phyloP scores from a whole-genome alignment of 2,329 filamentous ascomycete species.

The Coniella vitis region DNA sequence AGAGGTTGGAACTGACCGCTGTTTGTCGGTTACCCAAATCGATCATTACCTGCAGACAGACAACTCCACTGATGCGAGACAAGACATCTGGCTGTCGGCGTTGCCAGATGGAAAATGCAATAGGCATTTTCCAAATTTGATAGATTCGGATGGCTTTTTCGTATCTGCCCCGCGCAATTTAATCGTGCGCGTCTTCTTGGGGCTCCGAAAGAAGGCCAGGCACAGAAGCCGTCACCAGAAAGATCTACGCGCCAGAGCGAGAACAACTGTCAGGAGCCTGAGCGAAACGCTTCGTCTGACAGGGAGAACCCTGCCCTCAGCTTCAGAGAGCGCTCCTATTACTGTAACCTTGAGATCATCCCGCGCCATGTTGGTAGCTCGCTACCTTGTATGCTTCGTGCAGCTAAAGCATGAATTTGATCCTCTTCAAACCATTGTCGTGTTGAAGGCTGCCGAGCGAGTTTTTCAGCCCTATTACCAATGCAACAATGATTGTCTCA shows the following conservation, averaged over 20 bases:
- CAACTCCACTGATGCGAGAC: conserved; percentile 10
- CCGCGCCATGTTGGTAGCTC: neutral
- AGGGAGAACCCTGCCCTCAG: conserved; percentile 6
- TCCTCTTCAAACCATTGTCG: conserved; percentile 9
- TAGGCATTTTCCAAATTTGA: neutral
- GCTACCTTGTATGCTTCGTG: conserved; percentile 4
- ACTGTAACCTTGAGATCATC: neutral
- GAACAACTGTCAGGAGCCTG: conserved; percentile 7
- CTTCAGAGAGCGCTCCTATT: neutral
- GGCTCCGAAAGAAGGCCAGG: conserved; percentile 2
- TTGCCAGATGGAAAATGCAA: neutral
- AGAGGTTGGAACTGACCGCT: conserved; percentile 15
- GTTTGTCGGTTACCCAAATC: conserved; percentile 9
- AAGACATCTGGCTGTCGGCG: neutral
- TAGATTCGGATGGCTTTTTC: neutral
- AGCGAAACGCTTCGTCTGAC: conserved; percentile 7
- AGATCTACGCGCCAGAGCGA: conserved; percentile 3
- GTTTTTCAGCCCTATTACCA: neutral
- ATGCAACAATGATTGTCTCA: neutral
- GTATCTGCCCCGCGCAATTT: neutral
- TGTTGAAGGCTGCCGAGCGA: conserved; percentile 7
- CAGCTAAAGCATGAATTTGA: conserved; percentile 15
- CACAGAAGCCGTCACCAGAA: conserved; percentile 3
- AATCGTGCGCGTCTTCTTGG: conserved; percentile 14
- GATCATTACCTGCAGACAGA: neutral